Percentiles rank a stretch among this genome's conserved stretches.
phyloP scores from a whole-genome alignment of 148 eudicot species.

The Rhododendron vialii region DNA sequence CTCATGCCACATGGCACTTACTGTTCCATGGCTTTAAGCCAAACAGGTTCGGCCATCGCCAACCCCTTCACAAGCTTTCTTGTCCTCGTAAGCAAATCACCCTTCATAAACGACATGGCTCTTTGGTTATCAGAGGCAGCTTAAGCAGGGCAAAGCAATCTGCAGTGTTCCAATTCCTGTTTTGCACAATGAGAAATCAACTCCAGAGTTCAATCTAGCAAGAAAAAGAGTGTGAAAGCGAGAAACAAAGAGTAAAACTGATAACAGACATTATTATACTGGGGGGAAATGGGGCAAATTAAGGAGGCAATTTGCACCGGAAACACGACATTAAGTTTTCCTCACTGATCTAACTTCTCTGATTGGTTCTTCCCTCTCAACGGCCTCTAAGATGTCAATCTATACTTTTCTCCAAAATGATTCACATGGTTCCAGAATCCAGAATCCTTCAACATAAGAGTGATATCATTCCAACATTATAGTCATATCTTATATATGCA shows the following conservation, averaged over 20 bases:
- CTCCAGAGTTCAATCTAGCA: background rate
- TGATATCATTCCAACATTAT: background rate
- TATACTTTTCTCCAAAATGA: background rate
- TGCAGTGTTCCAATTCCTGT: background rate
- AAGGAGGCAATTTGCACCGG: background rate
- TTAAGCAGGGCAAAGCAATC: background rate
- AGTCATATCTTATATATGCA: background rate
- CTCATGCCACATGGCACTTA: conserved; percentile 16
- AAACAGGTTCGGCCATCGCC: conserved; percentile 67
- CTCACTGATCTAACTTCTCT: background rate
- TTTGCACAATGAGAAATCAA: background rate
- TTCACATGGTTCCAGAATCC: background rate
- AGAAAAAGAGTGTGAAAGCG: background rate
- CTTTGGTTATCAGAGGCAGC: conserved; percentile 4
- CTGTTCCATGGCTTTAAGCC: conserved; percentile 96
- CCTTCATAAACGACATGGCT: conserved; percentile 80
- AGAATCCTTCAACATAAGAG: background rate
- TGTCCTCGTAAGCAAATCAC: conserved; percentile 68
- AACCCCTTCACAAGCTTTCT: conserved; percentile 77
- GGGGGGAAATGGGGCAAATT: background rate
- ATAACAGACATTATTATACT: background rate
- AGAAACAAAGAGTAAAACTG: background rate
- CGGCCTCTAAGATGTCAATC: background rate
- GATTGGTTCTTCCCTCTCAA: background rate
- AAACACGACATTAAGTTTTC: background rate